Evolutionary conservation across 2,329 filamentous ascomycete genomes (phyloP), one percentile per base, ranked within the genome.

Genomic region (Sporothrix euskadiensis): DNA sequence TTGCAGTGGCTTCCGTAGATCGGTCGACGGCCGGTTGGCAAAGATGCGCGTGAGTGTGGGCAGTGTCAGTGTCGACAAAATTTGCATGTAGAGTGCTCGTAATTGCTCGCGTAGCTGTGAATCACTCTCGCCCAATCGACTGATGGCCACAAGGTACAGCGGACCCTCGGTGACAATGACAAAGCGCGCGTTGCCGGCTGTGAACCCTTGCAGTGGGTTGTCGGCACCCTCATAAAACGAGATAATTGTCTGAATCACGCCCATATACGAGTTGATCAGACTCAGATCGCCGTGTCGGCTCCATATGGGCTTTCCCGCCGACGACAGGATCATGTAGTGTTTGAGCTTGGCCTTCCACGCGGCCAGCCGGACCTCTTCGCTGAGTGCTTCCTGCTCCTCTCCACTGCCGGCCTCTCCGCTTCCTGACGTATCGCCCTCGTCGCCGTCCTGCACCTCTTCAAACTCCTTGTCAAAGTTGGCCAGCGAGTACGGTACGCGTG

Each of bases 61-160:
- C 9, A 99, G 86, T 0, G 96, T 99, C 74, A 99, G 84, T 0
- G 97, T 99, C 1, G 96, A 98, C 35, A 99, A 83, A 70, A 99
- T 98, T 81, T 99, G 96, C 93, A 97, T 98, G 81, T 99, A 99
- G 52, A 99, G 84, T 14, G 95, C 94, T 76, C 98, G 94, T 2
- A 99, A 88, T 81, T 99, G 96, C 26, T 90, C 88, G 71, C 93
- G 89, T 26, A 99, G 87, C 81, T 99, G 95, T 4, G 89, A 84
- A 79, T 98, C 95, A 80, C 93, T 98, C 81, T 99, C 96, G n/a
- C 91, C 90, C 12, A 99, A 88, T 75, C 91, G 91, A 80, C 94
- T 98, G 79, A 98, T 96, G 61, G 94, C 95, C 68, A 98, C 93
- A 61, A 99, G 90, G 80, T 98, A 97, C 56, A 99, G 86, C 12